These are phyloP conservation scores for Mycosarcoma maydis DNA, from an alignment of 1,284 basidiomycete species.

Conservation along the genomic window DNA sequence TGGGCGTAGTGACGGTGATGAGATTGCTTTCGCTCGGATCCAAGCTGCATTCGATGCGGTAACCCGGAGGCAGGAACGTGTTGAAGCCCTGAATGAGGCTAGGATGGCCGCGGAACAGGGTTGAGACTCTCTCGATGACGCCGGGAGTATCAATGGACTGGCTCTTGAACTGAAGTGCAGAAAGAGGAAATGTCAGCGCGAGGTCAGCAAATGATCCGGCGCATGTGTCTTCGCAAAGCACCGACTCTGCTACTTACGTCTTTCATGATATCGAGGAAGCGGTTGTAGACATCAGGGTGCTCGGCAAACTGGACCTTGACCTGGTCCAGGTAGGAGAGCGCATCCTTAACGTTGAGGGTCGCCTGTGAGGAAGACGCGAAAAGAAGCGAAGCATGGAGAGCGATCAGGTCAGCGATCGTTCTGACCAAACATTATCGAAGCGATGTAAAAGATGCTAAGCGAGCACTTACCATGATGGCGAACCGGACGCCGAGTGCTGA, in stretches of 20 bases:
- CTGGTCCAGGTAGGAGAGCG: conserved; percentile 94
- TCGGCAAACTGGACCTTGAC: conserved; percentile 89
- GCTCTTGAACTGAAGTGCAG: conserved; percentile 59
- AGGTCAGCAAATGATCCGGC: background rate
- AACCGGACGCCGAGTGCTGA: no score
- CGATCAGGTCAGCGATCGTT: background rate
- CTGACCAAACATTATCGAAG: no score
- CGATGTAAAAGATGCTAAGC: background rate
- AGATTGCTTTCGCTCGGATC: conserved; percentile 74
- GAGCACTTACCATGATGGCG: conserved; percentile 38
- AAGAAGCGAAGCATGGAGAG: background rate
- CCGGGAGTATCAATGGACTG: conserved; percentile 90
- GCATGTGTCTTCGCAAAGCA: background rate
- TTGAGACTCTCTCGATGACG: conserved; percentile 95
- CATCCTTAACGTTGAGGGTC: conserved; percentile 76
- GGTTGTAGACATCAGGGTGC: conserved; percentile 94
- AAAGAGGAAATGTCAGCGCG: background rate
- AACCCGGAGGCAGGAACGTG: conserved; percentile 95
- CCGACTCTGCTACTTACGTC: conserved; percentile 69
- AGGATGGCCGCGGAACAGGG: conserved; percentile 92
- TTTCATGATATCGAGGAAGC: conserved; percentile 99
- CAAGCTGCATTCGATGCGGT: conserved; percentile 88
- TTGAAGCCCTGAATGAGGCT: conserved; percentile 97
- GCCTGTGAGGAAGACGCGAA: conserved; percentile 25
- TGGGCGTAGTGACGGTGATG: conserved; percentile 94